Evolutionary conservation across 768 basidiomycete species (phyloP).

Genomic region (Leccinum subgranulosum): DNA sequence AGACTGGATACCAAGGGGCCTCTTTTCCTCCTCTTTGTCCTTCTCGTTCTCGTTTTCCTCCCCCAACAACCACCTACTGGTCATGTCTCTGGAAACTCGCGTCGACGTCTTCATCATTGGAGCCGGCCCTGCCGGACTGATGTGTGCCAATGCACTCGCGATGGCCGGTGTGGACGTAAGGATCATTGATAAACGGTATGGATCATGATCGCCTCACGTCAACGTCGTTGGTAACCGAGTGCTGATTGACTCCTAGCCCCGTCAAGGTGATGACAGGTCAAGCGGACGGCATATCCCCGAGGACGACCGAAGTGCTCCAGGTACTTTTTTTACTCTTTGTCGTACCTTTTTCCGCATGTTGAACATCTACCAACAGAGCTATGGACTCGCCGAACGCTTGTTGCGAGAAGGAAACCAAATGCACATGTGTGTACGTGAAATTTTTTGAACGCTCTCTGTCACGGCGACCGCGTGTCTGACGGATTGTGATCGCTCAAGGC

Average conservation of each 20-base stretch:
- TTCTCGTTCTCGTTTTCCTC: background rate
- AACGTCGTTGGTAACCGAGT: background rate
- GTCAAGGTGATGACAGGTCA: conserved; percentile 43
- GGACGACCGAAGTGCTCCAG: conserved; percentile 55
- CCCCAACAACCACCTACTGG: background rate
- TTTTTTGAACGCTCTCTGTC: background rate
- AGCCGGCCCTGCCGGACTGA: conserved; percentile 56
- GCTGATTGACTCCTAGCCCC: conserved; percentile 30
- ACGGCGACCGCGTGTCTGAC: background rate
- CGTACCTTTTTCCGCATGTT: background rate
- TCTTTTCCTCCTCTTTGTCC: background rate
- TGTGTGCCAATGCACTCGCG: conserved; percentile 60
- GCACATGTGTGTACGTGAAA: conserved; percentile 56
- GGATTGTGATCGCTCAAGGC: conserved; percentile 40
- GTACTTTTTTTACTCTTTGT: conserved; percentile 14
- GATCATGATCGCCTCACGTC: background rate
- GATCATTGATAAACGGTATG: conserved; percentile 40
- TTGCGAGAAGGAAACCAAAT: conserved; percentile 64
- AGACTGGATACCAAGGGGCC: background rate
- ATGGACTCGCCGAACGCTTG: conserved; percentile 67
- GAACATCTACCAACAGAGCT: conserved; percentile 47
- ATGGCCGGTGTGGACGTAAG: conserved; percentile 42
- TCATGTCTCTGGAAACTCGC: conserved; percentile 26
- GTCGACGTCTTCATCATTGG: conserved; percentile 50
- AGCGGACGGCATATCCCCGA: conserved; percentile 55